A percentile compares a stretch with the other conserved stretches of the same genome.
phyloP scores from a whole-genome alignment of 2,329 filamentous ascomycete species.

The Epichloe typhina region DNA sequence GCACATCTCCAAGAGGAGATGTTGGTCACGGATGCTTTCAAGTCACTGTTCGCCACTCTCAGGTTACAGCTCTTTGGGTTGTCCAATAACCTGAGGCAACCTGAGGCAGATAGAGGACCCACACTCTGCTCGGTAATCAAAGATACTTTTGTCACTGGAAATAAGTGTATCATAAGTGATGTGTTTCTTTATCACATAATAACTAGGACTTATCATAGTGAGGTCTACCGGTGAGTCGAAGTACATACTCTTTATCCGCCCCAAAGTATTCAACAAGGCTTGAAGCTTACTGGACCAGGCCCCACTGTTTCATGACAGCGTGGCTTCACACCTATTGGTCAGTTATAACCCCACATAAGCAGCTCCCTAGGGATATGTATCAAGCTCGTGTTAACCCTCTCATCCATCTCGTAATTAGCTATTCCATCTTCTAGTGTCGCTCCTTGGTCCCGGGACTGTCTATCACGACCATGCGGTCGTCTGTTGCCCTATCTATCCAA shows the following conservation, averaged over 20 bases:
- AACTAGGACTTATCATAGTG: too few relatives aligned
- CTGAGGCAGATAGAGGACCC: too few relatives aligned
- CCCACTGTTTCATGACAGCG: neutral
- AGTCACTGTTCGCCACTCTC: neutral
- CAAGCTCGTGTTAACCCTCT: conserved; percentile 1
- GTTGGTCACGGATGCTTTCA: neutral
- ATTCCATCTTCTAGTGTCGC: neutral
- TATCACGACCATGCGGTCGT: conserved; percentile 34
- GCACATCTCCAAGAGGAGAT: neutral
- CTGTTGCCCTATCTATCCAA: conserved; percentile 37
- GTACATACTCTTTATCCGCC: neutral
- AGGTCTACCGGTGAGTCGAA: neutral
- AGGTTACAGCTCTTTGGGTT: too few relatives aligned
- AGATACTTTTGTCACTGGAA: too few relatives aligned
- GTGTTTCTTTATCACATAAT: neutral
- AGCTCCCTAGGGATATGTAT: conserved; percentile 1
- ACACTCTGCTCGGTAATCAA: too few relatives aligned
- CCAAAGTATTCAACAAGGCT: neutral
- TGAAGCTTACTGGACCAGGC: conserved; percentile 6
- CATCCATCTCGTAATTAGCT: neutral
- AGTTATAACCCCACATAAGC: neutral
- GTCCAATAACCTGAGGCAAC: neutral
- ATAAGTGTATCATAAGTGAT: neutral
- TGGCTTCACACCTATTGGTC: neutral
- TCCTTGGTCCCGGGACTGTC: conserved; percentile 7